Evolutionary conservation across 768 basidiomycete species (phyloP), one percentile per base, ranked within the genome.

Genomic region (Piloderma croceum): DNA sequence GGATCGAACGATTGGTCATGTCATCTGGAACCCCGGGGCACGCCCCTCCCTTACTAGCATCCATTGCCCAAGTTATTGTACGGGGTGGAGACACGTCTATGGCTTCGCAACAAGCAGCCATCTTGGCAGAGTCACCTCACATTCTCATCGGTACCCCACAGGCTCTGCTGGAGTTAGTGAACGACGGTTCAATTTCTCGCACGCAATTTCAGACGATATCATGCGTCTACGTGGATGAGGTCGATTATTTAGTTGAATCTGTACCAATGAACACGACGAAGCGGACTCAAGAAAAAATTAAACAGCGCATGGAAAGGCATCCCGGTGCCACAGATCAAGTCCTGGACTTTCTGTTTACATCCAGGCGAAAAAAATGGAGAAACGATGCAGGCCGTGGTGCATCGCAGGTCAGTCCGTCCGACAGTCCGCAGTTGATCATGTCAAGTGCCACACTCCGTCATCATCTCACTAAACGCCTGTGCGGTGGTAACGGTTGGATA

Each of bases 71-170:
- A 48, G 72, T 82, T 17, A 60, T 88, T 21, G 71, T 79, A 24
- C 79, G 83, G 19, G 76, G 76, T 36, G 59, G 65, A n/a, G 46
- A 49, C 20, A 51, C 50, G 11, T 64, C 71, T 41, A 58, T 74
- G 6, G 53, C 63, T n/a, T 52, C 59, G 18, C 70, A 69, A 38
- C 53, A 74, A 20, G 52, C 56, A 25, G 46, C 44, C 35, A 59
- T 77, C 27, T 62, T 61, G 18, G 52, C 62, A 31, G 58, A 61
- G 6, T 69, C 73, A 3, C 85, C 87, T 1, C 78, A 77, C 51
- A 74, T 89, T 42, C 69, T 87, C 38, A 77, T 88, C 40, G 75
- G 71, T 29, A 89, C 87, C 2, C 84, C 85, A 5, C 77, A 81
- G 45, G 83, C 81, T 5, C 46, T 84, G 4, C 52, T 76, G 49